phyloP scores from a whole-genome alignment of 208 protist genomes.

The Crithidia mellificae region DNA sequence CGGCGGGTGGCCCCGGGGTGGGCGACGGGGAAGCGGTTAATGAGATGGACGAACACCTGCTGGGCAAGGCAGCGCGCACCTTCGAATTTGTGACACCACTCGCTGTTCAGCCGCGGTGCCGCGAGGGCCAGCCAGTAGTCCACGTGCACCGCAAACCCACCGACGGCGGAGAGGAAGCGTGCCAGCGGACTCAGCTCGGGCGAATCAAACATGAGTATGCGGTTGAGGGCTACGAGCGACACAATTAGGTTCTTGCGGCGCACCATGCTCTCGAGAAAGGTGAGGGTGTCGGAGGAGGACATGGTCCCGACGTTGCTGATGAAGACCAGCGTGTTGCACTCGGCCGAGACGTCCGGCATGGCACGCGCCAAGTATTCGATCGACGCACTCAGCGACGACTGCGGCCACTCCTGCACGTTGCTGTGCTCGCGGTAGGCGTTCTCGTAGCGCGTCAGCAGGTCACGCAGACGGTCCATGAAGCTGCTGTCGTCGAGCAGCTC shows the following conservation, averaged over 20 bases:
- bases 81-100: conserved; percentile 82
- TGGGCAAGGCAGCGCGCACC: conserved; percentile 82
- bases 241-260: conserved; percentile 87
- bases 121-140: conserved; percentile 83
- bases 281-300: conserved; percentile 46
- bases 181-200: conserved; percentile 62
- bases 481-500: conserved; percentile 47
- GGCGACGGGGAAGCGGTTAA: conserved; percentile 71
- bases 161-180: conserved; percentile 72
- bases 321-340: conserved; percentile 77
- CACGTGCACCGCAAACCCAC: conserved; percentile 80
- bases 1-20: conserved; percentile 41
- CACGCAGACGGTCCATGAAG: conserved; percentile 53
- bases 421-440: conserved; percentile 49
- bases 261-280: conserved; percentile 72
- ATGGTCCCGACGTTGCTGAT: conserved; percentile 56
- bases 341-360: conserved; percentile 52
- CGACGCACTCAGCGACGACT: conserved; percentile 51
- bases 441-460: conserved; percentile 65
- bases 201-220: conserved; percentile 54
- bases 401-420: conserved; percentile 51
- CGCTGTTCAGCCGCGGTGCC: conserved; percentile 58
- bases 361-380: conserved; percentile 74
- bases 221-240: conserved; percentile 73
- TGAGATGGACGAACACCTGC: conserved; percentile 88